Conservation (phyloP, 345 rosid genomes). For the Hibiscus tridactylites region DNA sequence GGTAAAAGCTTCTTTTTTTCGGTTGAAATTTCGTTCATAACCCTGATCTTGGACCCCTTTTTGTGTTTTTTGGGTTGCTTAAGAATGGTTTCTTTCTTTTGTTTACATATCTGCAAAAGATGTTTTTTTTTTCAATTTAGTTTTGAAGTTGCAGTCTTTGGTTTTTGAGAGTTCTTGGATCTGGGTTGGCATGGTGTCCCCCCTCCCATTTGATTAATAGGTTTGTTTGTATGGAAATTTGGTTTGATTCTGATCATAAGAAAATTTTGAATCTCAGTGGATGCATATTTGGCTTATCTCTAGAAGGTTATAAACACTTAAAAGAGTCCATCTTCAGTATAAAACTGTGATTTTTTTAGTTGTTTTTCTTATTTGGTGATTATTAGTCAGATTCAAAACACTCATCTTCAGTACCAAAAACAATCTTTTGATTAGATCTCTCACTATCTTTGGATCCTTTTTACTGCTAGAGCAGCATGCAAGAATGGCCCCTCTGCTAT, state of each 20-base stretch:
- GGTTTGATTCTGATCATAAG: not conserved
- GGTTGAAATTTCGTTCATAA: not conserved
- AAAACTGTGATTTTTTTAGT: not conserved
- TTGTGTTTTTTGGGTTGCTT: not conserved
- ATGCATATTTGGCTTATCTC: not conserved
- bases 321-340: not conserved
- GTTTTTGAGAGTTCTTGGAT: not conserved
- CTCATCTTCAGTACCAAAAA: not conserved
- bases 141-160: not conserved
- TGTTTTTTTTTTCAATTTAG: not conserved
- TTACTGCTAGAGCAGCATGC: not conserved
- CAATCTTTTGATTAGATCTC: not conserved
- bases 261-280: not conserved
- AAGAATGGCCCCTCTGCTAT: not conserved
- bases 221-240: not conserved
- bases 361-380: not conserved
- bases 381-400: not conserved
- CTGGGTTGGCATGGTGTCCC: not conserved
- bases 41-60: not conserved
- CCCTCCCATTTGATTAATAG: not conserved
- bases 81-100: not conserved
- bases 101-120: not conserved
- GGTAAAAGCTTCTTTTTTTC: constrained; percentile 25
- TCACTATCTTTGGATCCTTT: not conserved
- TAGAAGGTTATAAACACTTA: not conserved